Evolutionary conservation across 2,329 filamentous ascomycete genomes (phyloP), one percentile per base, ranked within the genome.

Genomic region (Byssochlamys sp.): DNA sequence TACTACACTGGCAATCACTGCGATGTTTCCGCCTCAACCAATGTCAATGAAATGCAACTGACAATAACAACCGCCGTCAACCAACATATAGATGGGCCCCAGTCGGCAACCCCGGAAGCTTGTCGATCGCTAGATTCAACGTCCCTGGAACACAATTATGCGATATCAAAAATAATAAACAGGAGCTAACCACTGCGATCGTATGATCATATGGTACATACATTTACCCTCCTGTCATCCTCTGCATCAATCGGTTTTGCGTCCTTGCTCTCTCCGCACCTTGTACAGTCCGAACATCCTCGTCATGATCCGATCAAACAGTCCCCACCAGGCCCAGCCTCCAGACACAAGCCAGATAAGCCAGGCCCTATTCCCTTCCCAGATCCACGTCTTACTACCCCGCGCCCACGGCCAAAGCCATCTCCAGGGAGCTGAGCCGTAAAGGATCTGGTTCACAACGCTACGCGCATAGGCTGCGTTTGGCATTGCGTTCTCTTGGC

Each of bases 391-490:
- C 62, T 71, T 71, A 27, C 64, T 67, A n/a, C 69, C 70, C 45
- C 63, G 63, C 12, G 68, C 66, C 71, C 72, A 74, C 0, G 73
- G 73, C 80, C 80, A 83, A 12, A 83, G 63, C 76, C 77, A 78
- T 52, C 77, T 69, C 66, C 74, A 75, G n/a, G 72, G 72, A 3
- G 71, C 71, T 49, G 74, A 70, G 39, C 72, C 78, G 66, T 67
- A 72, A 53, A 84, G 65, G 10, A 84, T 73, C 63, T 83, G 77
- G 7, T 68, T 68, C 4, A 84, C 82, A 2, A 84, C 82, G 39
- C 75, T 77, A 56, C 71, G 70, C 14, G 83, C 83, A 68, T 84
- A 85, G 26, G 69, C 69, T 51, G 79, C 73, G 52, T 78, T 78
- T 28, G 78, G 71, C 74, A 84, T 81, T 25, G 78, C 75, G 10